Base-by-base conservation (phyloP, 116 monocot genomes). In the Posidonia oceanica region DNA sequence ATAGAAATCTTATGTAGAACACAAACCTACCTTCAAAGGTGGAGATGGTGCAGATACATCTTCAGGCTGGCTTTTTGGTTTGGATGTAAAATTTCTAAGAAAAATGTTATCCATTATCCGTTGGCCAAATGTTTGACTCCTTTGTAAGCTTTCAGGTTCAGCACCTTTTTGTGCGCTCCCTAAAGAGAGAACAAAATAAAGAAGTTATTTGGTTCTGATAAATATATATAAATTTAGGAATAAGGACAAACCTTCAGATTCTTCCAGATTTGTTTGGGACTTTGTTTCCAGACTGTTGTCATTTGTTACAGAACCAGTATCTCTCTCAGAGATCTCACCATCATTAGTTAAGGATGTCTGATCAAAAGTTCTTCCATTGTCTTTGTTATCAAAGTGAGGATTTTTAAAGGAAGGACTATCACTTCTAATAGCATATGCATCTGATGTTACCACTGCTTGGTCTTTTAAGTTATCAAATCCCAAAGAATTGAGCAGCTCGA, bases 91-190 rank as follows among this genome's bases (percentile, higher is more conserved):
- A 78, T 74, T 98, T 80, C 98, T 81, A 20, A 90, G 59, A n/a
- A 98, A 81, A 73, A 90, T 77, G 69, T 90, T 98, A 73, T 98
- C 98, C 93, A 97, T 86, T 71, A 98, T 60, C 66, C 90, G 82
- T 85, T 90, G 93, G 66, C 98, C 86, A 83, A 98, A 86, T 44
- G 85, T 86, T 82, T 90, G 94, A 80, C 75, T 82, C 16, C 62
- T 81, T 61, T 86, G 93, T 5, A 81, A 59, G 54, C 66, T 77
- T 53, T 70, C 75, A 70, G 70, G 61, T 69, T 74, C 82, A 75
- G 44, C 64, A 81, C 70, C 22, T 58, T 67, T 82, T 73, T 84
- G 73, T 36, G 11, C 44, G 14, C 74, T 86, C 39, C 75, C 87
- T 67, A 36, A 54, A 56, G 38, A 39, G 48, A 10, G 1, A 29